Conservation (phyloP, 2,329 filamentous ascomycete species). For the Tolypocladium paradoxum region DNA sequence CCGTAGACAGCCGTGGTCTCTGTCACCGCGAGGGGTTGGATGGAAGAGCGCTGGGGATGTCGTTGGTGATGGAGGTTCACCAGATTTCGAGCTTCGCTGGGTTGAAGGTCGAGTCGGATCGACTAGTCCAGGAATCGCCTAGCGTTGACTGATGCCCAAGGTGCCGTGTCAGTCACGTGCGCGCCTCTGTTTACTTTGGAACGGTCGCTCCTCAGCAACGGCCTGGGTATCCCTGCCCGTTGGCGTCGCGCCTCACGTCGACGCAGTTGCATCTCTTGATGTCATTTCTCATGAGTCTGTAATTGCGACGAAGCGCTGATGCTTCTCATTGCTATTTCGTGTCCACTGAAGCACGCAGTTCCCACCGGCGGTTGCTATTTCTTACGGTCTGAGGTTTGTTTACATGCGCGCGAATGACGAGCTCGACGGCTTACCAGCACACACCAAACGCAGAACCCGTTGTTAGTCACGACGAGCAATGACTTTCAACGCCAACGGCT, state of each 20-base stretch:
- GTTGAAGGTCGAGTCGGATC: not conserved
- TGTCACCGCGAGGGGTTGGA: not conserved
- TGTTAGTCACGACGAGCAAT: conserved; percentile 17
- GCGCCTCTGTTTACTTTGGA: conserved; percentile 17
- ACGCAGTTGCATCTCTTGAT: conserved; percentile 9
- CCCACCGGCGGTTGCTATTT: not conserved
- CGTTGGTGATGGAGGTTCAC: not conserved
- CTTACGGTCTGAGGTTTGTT: conserved; percentile 9
- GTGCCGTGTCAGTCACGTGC: conserved; percentile 9
- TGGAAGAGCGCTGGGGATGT: not conserved
- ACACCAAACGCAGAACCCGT: not conserved
- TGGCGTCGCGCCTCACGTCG: conserved; percentile 1
- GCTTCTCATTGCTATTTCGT: conserved; percentile 12
- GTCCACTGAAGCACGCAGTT: not conserved
- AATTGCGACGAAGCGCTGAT: conserved; percentile 12
- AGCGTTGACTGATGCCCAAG: not conserved
- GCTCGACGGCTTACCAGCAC: not conserved
- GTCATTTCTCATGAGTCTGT: conserved; percentile 14
- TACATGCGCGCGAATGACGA: conserved; percentile 9
- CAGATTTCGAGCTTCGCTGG: conserved; percentile 1
- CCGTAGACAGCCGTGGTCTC: not conserved
- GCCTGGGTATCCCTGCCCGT: not conserved
- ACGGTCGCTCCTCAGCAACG: conserved; percentile 16
- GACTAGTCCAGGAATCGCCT: not conserved
- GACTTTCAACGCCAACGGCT: conserved; percentile 23